Evolutionary conservation across 2,329 filamentous ascomycete genomes (phyloP).

Genomic region (Aspergillus japonicus): DNA sequence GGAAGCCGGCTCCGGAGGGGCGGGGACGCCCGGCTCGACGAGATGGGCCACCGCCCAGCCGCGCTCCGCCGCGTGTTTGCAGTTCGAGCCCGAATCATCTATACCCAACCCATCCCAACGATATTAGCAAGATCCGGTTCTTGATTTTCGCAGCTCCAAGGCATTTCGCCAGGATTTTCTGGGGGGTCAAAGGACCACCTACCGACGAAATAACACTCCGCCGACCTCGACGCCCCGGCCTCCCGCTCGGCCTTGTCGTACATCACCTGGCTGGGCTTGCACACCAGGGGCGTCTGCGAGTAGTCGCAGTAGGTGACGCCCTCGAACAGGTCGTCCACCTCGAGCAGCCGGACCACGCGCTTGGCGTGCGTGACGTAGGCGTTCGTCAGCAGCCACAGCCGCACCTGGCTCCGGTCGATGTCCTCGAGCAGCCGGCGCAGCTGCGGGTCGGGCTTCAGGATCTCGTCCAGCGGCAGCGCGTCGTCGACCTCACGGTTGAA

Average conservation of each 20-base stretch:
- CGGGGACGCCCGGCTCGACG: slow-evolving; percentile 69
- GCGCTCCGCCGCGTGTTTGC: slow-evolving; percentile 68
- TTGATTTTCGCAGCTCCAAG: no score
- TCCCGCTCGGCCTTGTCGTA: slow-evolving; percentile 86
- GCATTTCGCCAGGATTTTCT: no score
- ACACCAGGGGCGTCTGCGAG: slow-evolving; percentile 67
- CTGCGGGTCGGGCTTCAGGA: slow-evolving; percentile 75
- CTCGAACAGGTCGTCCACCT: slow-evolving; percentile 85
- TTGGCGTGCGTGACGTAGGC: slow-evolving; percentile 87
- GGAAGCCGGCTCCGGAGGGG: slow-evolving; percentile 64
- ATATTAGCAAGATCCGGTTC: slow-evolving; percentile 13
- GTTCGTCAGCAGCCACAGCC: slow-evolving; percentile 92
- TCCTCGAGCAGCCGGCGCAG: slow-evolving; percentile 75
- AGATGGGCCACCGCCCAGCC: slow-evolving; percentile 88
- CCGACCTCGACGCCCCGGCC: slow-evolving; percentile 65
- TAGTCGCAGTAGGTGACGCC: slow-evolving; percentile 97
- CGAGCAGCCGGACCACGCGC: slow-evolving; percentile 76
- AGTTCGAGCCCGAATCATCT: slow-evolving; percentile 86
- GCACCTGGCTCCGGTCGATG: slow-evolving; percentile 80
- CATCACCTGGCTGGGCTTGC: slow-evolving; percentile 83
- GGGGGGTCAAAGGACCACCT: slow-evolving; percentile 34
- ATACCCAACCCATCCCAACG: neutral
- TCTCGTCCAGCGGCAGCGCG: slow-evolving; percentile 78
- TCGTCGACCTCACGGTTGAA: slow-evolving; percentile 96
- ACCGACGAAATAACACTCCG: slow-evolving; percentile 92